Evolutionary conservation across 208 protist species (phyloP), one percentile per base, ranked within the genome.

Genomic region (Trypanosoma avium): DNA sequence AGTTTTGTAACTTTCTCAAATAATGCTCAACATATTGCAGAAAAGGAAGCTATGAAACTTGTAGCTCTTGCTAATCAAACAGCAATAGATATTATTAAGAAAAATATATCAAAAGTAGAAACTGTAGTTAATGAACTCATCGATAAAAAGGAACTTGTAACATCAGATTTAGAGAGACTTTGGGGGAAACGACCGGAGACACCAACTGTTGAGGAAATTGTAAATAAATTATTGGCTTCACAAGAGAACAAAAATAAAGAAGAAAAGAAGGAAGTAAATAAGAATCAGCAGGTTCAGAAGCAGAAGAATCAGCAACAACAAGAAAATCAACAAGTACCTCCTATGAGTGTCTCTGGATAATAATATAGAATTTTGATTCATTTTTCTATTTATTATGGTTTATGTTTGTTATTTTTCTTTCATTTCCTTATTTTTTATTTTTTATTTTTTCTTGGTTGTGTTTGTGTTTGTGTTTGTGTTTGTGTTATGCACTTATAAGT

Each of bases 1-100:
- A 84, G 81, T 66, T 96, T 93, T 73, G 83, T 81, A 27, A 84
- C 53, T 29, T 93, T 84, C 70, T 96, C 91, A 9, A 86, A 94
- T 62, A 67, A 66, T 6, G 68, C 84, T 42, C 88, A 96, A 75
- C 56, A 88, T 62, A 64, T 76, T 21, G 86, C 89, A 10, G 91
- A 96, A 73, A 40, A 84, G 50, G 81, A 84, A 70, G 83, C 91
- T 17, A 64, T 84, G 70, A 71, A 77, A 35, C 66, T 96, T 3
- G 67, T 96, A 5, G 48, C 69, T 22, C 80, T 84, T 9, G 85
- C 88, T n/a, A 80, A 90, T 62, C 56, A 75, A 35, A 86, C 66
- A 36, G 84, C 86, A 4, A 43, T 81, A 52, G 52, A 73, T 26
- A 79, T 93, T 38, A 60, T 96, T 26, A 36, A 43, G 29, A 30